Conservation (phyloP, 495 filamentous ascomycete species). For the Penicillium daleae region DNA sequence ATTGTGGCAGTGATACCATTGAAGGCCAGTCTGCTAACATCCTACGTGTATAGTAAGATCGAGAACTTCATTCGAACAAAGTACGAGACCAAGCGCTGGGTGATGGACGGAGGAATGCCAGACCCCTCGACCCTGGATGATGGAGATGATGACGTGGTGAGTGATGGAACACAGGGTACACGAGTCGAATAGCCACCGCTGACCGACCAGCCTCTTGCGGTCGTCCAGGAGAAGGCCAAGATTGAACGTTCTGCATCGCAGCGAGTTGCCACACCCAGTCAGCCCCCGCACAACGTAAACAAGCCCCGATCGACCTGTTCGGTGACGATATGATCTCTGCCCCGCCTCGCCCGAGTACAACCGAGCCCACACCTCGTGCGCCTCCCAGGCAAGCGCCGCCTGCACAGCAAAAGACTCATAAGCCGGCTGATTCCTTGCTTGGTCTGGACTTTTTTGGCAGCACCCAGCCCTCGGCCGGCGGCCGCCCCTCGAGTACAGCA, state of each 20-base stretch:
- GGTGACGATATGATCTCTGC: conserved; percentile 61
- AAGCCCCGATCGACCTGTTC: conserved; percentile 63
- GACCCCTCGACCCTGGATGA: conserved; percentile 85
- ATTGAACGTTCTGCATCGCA: conserved; percentile 64
- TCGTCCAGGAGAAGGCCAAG: conserved; percentile 74
- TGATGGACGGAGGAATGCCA: conserved; percentile 94
- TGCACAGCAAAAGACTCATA: conserved; percentile 62
- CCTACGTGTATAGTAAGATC: conserved; percentile 67
- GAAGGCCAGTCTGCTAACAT: conserved; percentile 8
- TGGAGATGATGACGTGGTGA: conserved; percentile 79
- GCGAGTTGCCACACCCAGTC: conserved; percentile 45
- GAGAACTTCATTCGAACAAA: conserved; percentile 99
- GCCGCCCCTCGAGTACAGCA: conserved; percentile 71
- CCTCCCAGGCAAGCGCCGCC: conserved; percentile 60
- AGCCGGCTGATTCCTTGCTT: conserved; percentile 81
- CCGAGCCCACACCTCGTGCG: conserved; percentile 57
- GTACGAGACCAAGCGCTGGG: conserved; percentile 97
- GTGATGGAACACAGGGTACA: conserved; percentile 19
- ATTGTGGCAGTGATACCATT: conserved; percentile 13
- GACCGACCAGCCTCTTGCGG: conserved; percentile 64
- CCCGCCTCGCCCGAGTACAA: conserved; percentile 67
- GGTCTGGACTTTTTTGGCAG: conserved; percentile 92
- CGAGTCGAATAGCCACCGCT: conserved; percentile 17
- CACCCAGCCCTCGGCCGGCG: conserved; percentile 62
- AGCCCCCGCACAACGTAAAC: conserved; percentile 49